Base-by-base conservation (phyloP, 2,329 filamentous ascomycete genomes). In the Hypoxylon sp. region DNA sequence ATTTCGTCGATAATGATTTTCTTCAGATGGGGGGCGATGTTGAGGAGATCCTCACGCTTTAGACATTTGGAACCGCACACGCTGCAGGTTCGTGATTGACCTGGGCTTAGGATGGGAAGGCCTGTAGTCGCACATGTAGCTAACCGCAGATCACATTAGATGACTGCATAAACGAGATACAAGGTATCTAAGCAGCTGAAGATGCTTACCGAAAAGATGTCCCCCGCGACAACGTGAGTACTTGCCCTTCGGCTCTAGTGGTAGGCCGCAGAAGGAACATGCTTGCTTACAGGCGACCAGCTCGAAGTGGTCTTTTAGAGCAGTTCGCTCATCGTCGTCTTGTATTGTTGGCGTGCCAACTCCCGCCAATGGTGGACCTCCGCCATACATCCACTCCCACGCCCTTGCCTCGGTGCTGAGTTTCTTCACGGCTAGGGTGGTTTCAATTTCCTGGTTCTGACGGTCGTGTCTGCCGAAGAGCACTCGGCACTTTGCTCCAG, bases 381-480 rank as follows among this genome's bases (percentile, higher is more conserved):
- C 77, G 16, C 84, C 85, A 70, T 88, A 88, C 82, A 88, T 85
- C 81, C 84, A 87, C 65, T 88, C 83, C 82, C 86, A 88, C 46
- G 85, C 78, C 37, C 78, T 77, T 0, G 81, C 86, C 73, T 89
- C 87, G 1, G 85, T 86, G n/a, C 84, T 84, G 19, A 85, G 74
- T 1, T 68, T 71, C 54, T 63, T 70, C 25, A 58, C 57, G 8
- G 62, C 41, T 16, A 63, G 27, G 27, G 61, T 39, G 47, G 14
- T 30, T 14, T 37, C 29, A 0, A 61, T 59, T 5, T 69, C 60
- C 7, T 67, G 48, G 39, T 6, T 37, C 1, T 43, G 46, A 65
- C 19, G 72, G 65, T 54, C 59, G 55, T 59, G 58, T 52, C 61
- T 71, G 4, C 76, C 79, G 59, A 83, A 82, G 16, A 80, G 62